Evolutionary conservation across 2,329 filamentous ascomycete genomes (phyloP).

Genomic region (Diaporthe eres): DNA sequence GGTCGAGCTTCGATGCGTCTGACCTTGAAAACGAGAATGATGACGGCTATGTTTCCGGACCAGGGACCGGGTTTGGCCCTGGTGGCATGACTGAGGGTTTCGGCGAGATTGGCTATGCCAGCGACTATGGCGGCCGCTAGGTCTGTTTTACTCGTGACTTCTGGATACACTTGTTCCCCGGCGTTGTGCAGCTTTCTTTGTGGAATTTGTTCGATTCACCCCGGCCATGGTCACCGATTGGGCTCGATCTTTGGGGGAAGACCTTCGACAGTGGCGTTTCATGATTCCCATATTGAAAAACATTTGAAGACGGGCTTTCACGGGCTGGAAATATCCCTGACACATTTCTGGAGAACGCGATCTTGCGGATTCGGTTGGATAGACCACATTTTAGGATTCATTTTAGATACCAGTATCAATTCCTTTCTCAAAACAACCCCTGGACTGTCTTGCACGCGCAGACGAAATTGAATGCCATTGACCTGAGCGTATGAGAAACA

Average conservation of each 20-base stretch:
- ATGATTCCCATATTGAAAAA: slow-evolving; percentile 33
- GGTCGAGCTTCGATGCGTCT: slow-evolving; percentile 86
- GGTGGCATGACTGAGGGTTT: slow-evolving; percentile 69
- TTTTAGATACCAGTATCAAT: slow-evolving; percentile 33
- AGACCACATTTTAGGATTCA: slow-evolving; percentile 27
- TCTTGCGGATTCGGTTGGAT: slow-evolving; percentile 25
- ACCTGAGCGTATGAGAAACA: neutral
- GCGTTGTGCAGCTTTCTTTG: slow-evolving; percentile 2
- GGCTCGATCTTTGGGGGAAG: neutral
- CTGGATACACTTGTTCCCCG: neutral
- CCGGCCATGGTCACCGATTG: slow-evolving; percentile 1
- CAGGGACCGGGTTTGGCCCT: slow-evolving; percentile 72
- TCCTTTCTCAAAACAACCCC: slow-evolving; percentile 6
- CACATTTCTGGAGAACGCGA: slow-evolving; percentile 28
- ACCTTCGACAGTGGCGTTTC: slow-evolving; percentile 26
- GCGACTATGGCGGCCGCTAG: slow-evolving; percentile 65
- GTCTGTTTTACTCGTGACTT: neutral
- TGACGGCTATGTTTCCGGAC: slow-evolving; percentile 77
- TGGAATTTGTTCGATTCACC: slow-evolving; percentile 11
- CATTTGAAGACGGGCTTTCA: slow-evolving; percentile 16
- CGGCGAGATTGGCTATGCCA: slow-evolving; percentile 67
- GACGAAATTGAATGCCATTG: too few relatives aligned
- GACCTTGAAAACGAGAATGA: slow-evolving; percentile 80
- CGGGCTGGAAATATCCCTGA: slow-evolving; percentile 29
- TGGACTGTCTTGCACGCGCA: neutral